Evolutionary conservation across 2,329 filamentous ascomycete species (phyloP).

Genomic region (Boeremia exigua): DNA sequence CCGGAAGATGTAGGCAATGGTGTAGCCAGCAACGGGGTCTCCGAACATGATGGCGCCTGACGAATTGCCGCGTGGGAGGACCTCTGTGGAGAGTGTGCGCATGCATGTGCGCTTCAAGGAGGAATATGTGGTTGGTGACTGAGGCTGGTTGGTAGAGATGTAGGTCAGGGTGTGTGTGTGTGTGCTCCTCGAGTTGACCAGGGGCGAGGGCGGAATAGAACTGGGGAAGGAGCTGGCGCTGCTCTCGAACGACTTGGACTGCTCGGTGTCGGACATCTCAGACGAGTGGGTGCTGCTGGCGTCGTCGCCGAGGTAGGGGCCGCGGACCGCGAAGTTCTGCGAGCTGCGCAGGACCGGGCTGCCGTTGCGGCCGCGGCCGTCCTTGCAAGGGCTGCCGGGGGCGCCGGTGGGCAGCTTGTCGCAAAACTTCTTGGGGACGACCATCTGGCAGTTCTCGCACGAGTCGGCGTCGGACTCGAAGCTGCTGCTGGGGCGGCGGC

Average conservation of each 20-base stretch:
- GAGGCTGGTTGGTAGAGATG: conserved; percentile 63
- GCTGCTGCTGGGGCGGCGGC: conserved; percentile 43
- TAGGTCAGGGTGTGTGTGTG: conserved; percentile 65
- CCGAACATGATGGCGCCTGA: conserved; percentile 66
- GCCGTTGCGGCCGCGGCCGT: conserved; percentile 57
- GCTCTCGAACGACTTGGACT: conserved; percentile 46
- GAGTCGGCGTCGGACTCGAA: conserved; percentile 58
- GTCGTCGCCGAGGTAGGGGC: conserved; percentile 37
- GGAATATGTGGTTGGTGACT: conserved; percentile 60
- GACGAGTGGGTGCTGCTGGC: conserved; percentile 45
- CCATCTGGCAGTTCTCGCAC: conserved; percentile 64
- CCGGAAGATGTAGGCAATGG: conserved; percentile 65
- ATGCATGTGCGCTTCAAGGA: conserved; percentile 63
- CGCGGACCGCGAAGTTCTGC: conserved; percentile 60
- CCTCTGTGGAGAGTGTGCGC: conserved; percentile 63
- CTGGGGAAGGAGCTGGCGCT: conserved; percentile 39
- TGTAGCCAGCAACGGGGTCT: conserved; percentile 62
- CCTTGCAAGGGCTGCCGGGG: conserved; percentile 57
- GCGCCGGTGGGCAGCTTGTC: conserved; percentile 60
- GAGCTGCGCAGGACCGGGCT: conserved; percentile 63
- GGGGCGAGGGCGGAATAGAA: conserved; percentile 50
- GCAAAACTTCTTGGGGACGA: conserved; percentile 61
- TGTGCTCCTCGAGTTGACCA: conserved; percentile 48
- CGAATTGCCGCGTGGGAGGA: conserved; percentile 61
- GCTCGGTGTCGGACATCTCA: conserved; percentile 47